Base-by-base conservation (phyloP, 139 green algal species). In the Chlorella sorokiniana region DNA sequence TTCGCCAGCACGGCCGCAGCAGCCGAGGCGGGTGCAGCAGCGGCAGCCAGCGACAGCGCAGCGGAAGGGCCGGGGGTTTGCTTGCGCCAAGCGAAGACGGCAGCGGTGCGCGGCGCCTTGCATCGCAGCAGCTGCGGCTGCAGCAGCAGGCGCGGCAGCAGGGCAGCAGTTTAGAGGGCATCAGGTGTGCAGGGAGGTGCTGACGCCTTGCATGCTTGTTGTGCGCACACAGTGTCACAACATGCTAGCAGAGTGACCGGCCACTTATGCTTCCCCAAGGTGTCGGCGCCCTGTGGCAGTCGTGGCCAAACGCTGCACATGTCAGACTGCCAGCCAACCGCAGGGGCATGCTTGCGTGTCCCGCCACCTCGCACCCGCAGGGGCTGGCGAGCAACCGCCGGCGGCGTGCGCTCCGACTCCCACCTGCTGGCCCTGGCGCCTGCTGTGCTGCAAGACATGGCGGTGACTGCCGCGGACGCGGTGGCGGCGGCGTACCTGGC, bases 401-500 rank as follows among this genome's bases (percentile, higher is more conserved):
- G 44, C 4, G 77, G 77, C 41, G 31, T 45, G 1, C 64, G 64
- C n/a, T 62, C n/a, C 25, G 25, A 71, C 35, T 69, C 64, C 2
- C 80, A 87, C 41, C 44, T 80, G 56, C 64, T 88, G 22, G 40
- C 56, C 37, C 45, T 87, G 48, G 81, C 84, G 14, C 84, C 86
- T 1, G 59, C 44, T 1, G 81, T 91, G 33, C 62, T 92, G 37
- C 81, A 91, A 62, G 90, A 93, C 78, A 83, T 92, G 81, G 88
- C 85, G 3, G 78, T 90, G 5, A 38, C 31, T 3, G 78, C 79
- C 0, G 90, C 90, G 29, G 88, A 92, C 27, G 81, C 86, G 14
- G 86, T 91, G 23, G 88, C 88, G 23, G 77, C 67, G 0, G 80
- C 72, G 0, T 92, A 90, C 51, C 82, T 93, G 10, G 76, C 76